phyloP scores from a whole-genome alignment of 495 filamentous ascomycete species.

The Hyphodiscus hymeniophilus region DNA sequence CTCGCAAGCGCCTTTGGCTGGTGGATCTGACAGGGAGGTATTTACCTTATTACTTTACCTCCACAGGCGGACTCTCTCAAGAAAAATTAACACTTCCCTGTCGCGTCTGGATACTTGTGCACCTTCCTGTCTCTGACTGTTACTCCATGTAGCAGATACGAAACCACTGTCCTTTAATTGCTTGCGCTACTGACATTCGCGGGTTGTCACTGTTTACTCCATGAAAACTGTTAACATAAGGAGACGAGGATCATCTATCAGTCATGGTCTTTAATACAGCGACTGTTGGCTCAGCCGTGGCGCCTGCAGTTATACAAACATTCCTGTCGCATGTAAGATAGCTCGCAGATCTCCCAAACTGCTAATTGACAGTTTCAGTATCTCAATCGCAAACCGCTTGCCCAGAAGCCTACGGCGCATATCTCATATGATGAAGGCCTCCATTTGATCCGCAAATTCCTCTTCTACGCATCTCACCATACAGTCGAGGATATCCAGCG shows the following conservation, averaged over 20 bases:
- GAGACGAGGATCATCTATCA: neutral
- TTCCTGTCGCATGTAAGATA: conserved; percentile 65
- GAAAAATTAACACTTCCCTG: too few relatives aligned
- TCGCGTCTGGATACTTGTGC: too few relatives aligned
- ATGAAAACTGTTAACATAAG: neutral
- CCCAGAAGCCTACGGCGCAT: conserved; percentile 72
- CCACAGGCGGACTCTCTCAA: too few relatives aligned
- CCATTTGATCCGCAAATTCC: conserved; percentile 77
- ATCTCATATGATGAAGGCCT: conserved; percentile 93
- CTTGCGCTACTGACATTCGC: too few relatives aligned
- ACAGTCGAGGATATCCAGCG: conserved; percentile 86
- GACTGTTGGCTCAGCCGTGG: conserved; percentile 62
- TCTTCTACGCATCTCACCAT: conserved; percentile 72
- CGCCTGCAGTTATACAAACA: conserved; percentile 71
- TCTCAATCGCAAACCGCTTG: conserved; percentile 64
- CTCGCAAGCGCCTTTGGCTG: too few relatives aligned
- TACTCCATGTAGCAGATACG: too few relatives aligned
- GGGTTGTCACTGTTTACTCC: too few relatives aligned
- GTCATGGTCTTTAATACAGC: conserved; percentile 54
- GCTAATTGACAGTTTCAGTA: conserved; percentile 49
- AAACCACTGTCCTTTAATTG: too few relatives aligned
- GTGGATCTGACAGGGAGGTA: too few relatives aligned
- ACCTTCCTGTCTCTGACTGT: too few relatives aligned
- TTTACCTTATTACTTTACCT: too few relatives aligned
- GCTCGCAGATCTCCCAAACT: neutral